These are phyloP conservation scores for Inosperma sp. DNA, from an alignment of 768 basidiomycete species.

Conservation along the genomic window DNA sequence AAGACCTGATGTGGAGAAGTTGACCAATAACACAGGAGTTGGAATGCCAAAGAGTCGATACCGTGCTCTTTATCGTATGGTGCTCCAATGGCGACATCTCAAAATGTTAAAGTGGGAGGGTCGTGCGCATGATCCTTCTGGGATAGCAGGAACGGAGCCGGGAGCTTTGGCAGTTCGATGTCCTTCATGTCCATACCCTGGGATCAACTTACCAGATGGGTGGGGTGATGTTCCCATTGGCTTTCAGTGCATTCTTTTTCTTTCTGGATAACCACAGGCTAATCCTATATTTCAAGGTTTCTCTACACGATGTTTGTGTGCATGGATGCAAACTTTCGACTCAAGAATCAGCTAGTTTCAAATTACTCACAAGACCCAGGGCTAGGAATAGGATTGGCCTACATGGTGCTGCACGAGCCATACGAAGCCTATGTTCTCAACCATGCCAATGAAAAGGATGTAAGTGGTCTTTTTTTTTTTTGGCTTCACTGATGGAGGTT, in stretches of 20 bases:
- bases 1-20: no score
- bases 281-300: not conserved
- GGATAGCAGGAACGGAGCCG: conserved; percentile 16
- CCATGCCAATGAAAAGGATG: not conserved
- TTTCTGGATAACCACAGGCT: not conserved
- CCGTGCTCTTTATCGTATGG: conserved; percentile 10
- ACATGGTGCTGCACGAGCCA: conserved; percentile 1
- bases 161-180: conserved; percentile 29
- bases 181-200: no score
- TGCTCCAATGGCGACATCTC: conserved; percentile 23
- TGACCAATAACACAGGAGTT: no score
- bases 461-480: not conserved
- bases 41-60: conserved; percentile 7
- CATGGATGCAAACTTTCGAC: no score
- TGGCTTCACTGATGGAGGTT: not conserved
- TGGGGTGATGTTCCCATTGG: conserved; percentile 14
- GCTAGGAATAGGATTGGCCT: conserved; percentile 1
- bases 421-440: no score
- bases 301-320: conserved; percentile 3
- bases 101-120: conserved; percentile 25
- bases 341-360: not conserved
- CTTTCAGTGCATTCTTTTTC: not conserved
- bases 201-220: conserved; percentile 25
- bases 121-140: conserved; percentile 17
- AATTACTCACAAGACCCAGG: conserved; percentile 7